phyloP scores from a whole-genome alignment of 495 filamentous ascomycete species.

The Neurospora sp. region DNA sequence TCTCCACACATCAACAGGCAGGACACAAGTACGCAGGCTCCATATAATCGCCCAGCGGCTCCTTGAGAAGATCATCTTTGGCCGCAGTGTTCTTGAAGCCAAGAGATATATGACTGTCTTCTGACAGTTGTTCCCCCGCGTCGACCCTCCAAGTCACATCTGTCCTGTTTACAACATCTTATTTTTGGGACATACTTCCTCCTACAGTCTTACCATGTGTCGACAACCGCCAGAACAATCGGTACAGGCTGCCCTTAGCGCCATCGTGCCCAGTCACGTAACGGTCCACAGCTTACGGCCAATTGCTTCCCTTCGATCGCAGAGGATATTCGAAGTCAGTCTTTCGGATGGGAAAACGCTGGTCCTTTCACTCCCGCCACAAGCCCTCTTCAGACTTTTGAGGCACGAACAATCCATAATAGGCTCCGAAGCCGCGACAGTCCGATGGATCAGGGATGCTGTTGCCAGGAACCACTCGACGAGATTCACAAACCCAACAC shows the following conservation, averaged over 20 bases:
- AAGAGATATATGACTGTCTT: background rate
- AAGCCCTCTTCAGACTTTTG: constrained; percentile 26
- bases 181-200: background rate
- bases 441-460: constrained; percentile 21
- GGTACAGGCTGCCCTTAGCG: constrained; percentile 24
- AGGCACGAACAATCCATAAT: constrained; percentile 29
- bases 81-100: background rate
- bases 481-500: background rate
- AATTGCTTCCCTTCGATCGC: constrained; percentile 20
- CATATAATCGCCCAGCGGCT: background rate
- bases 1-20: background rate
- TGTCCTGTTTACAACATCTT: background rate
- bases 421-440: constrained; percentile 22
- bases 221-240: constrained; percentile 21
- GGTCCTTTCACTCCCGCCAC: constrained; percentile 26
- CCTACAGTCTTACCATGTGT: constrained; percentile 20
- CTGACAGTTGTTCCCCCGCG: background rate
- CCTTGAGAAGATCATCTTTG: background rate
- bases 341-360: constrained; percentile 24
- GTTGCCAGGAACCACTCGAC: background rate
- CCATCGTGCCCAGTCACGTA: constrained; percentile 15
- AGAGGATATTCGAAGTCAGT: constrained; percentile 24
- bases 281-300: constrained; percentile 20
- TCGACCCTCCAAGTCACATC: background rate
- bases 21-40: background rate